phyloP scores from a whole-genome alignment of 2,329 filamentous ascomycete genomes.

The Aureobasidium uvarum region DNA sequence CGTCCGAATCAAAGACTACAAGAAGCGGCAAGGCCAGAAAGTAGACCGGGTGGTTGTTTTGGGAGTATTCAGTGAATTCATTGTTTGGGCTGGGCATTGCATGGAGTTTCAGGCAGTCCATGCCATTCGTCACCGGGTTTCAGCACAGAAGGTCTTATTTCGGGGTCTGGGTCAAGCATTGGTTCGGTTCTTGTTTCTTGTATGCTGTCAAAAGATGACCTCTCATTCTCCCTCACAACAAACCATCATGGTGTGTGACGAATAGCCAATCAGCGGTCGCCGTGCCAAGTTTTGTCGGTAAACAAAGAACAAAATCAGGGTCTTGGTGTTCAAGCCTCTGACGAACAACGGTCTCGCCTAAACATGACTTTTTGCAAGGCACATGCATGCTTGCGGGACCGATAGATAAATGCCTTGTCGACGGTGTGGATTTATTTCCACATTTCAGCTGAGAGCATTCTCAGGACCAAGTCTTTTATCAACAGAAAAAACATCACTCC shows the following conservation, averaged over 20 bases:
- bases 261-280: background rate
- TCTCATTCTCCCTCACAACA: background rate
- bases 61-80: background rate
- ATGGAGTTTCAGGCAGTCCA: conserved; percentile 9
- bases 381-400: conserved; percentile 2
- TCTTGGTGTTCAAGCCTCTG: conserved; percentile 16
- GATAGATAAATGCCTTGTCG: conserved; percentile 21
- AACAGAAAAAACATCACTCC: background rate
- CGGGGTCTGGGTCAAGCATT: background rate
- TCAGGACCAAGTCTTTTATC: background rate
- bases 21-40: conserved; percentile 21
- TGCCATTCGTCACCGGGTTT: conserved; percentile 10
- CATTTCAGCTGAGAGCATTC: background rate
- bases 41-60: background rate
- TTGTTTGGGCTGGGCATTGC: background rate
- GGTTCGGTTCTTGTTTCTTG: background rate
- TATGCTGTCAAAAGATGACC: background rate
- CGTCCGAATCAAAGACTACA: conserved; percentile 15
- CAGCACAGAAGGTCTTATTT: conserved; percentile 5
- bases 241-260: conserved; percentile 6
- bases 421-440: conserved; percentile 5
- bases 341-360: conserved; percentile 23
- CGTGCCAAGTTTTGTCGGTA: conserved; percentile 17
- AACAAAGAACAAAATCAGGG: conserved; percentile 19
- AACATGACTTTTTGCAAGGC: background rate